A percentile compares a stretch with the other conserved stretches of the same genome.
Evolutionary conservation across 2,329 filamentous ascomycete genomes (phyloP).

Genomic region (Colletotrichum viniferum): DNA sequence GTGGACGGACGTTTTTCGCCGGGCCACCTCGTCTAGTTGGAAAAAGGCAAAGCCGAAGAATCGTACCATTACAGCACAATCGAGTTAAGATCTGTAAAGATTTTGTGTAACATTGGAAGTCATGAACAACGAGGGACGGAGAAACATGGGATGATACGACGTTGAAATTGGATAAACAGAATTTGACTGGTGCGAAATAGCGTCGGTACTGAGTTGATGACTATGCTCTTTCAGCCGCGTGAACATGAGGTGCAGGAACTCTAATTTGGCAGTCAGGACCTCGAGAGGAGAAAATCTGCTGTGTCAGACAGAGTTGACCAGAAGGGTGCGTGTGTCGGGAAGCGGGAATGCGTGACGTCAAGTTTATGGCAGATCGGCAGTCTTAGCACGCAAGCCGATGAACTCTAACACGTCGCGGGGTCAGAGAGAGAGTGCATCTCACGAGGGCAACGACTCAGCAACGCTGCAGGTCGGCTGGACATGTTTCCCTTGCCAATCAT

Average conservation of each 20-base stretch:
- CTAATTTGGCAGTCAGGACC: neutral
- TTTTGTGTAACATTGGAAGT: neutral
- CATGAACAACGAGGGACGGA: neutral
- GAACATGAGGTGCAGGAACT: neutral
- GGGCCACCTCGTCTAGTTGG: neutral
- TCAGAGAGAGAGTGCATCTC: neutral
- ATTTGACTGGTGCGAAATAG: slow-evolving; percentile 14
- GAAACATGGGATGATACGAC: neutral
- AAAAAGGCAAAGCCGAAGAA: neutral
- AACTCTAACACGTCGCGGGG: neutral
- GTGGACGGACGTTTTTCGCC: neutral
- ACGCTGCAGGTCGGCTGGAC: neutral
- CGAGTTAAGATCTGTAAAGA: neutral
- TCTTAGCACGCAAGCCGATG: neutral
- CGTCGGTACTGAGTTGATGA: neutral
- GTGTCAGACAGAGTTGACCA: neutral
- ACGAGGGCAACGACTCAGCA: neutral
- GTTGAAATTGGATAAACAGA: neutral
- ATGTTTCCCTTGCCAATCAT: neutral
- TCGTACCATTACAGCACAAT: neutral
- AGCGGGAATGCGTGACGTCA: neutral
- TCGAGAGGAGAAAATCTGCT: neutral
- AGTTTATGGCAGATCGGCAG: neutral
- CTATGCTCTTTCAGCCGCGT: neutral
- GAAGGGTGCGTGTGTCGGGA: neutral